Percentiles rank a stretch among this genome's conserved stretches.
phyloP scores from a whole-genome alignment of 176 grass and related monocot genomes.

The Carex parvula region DNA sequence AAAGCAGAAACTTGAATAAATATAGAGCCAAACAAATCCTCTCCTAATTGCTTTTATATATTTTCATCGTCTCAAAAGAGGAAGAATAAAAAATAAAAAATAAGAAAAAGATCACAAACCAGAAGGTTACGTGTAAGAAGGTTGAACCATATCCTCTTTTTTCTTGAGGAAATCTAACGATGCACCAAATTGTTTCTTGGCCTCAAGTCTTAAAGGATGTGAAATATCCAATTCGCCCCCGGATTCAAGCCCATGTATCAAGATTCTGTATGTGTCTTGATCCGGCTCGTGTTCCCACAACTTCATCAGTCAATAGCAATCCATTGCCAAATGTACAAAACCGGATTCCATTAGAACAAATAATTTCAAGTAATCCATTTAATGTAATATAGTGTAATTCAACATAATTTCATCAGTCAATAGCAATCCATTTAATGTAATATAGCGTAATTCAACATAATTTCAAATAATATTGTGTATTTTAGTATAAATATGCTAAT shows the following conservation, averaged over 20 bases:
- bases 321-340: conserved; percentile 52
- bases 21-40: not conserved
- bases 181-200: conserved; percentile 46
- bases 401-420: too few relatives aligned
- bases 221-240: conserved; percentile 49
- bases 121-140: not conserved
- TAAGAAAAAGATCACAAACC: not conserved
- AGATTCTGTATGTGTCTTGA: conserved; percentile 45
- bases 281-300: conserved; percentile 74
- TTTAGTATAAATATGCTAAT: too few relatives aligned
- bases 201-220: conserved; percentile 44
- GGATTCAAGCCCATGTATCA: conserved; percentile 62
- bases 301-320: conserved; percentile 74
- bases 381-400: too few relatives aligned
- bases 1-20: not conserved
- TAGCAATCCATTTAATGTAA: too few relatives aligned
- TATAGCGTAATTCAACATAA: too few relatives aligned
- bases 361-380: too few relatives aligned
- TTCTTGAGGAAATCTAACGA: conserved; percentile 45
- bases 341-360: conserved; percentile 47
- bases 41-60: not conserved
- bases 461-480: too few relatives aligned
- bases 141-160: conserved; percentile 24
- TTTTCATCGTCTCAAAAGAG: not conserved
- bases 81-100: not conserved